phyloP scores from a whole-genome alignment of 2,329 filamentous ascomycete genomes.

The Cytospora mali region DNA sequence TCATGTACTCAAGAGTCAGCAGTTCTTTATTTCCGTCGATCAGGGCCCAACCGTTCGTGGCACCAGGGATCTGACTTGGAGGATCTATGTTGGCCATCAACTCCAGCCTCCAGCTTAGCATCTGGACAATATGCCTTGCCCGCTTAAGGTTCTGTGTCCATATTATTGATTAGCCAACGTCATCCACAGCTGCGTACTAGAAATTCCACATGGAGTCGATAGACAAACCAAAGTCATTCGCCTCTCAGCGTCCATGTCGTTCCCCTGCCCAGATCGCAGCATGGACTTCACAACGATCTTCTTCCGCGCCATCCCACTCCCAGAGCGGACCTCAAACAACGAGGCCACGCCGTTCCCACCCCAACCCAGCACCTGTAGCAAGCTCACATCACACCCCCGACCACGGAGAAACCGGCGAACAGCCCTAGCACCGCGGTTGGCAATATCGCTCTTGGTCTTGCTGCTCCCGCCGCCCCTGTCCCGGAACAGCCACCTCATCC shows the following conservation, averaged over 20 bases:
- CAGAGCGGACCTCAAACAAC: background rate
- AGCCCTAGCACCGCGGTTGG: background rate
- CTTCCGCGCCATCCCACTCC: background rate
- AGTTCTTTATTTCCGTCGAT: background rate
- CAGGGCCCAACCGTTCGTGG: background rate
- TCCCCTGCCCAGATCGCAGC: background rate
- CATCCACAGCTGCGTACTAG: background rate
- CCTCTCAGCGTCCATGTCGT: background rate
- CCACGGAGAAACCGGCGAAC: background rate
- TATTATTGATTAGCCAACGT: background rate
- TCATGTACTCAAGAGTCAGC: slow-evolving; percentile 12
- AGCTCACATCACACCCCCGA: background rate
- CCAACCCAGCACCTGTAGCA: background rate
- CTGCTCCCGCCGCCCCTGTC: too few relatives aligned
- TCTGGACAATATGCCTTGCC: slow-evolving; percentile 1
- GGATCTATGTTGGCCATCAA: background rate
- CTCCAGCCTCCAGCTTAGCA: background rate
- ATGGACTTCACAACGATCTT: slow-evolving; percentile 13
- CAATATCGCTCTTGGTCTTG: background rate
- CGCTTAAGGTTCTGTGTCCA: background rate
- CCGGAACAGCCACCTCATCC: background rate
- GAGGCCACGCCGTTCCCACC: slow-evolving; percentile 3
- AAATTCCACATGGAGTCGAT: background rate
- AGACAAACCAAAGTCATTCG: background rate
- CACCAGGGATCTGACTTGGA: too few relatives aligned